phyloP scores from a whole-genome alignment of 495 filamentous ascomycete species.

The Xylaria bambusicola region DNA sequence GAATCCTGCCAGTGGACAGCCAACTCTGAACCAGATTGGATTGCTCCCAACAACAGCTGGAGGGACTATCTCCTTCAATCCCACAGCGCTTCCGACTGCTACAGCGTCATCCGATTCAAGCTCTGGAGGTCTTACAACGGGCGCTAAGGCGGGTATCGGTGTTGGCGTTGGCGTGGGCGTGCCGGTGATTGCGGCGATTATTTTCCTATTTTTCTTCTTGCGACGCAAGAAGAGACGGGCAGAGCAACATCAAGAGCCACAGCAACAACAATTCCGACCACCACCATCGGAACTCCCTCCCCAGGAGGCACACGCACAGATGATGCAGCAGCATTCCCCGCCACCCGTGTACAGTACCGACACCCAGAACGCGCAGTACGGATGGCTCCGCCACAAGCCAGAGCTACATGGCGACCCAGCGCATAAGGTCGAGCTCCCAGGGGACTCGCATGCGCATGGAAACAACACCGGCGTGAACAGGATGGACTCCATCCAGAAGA shows the following conservation, averaged over 20 bases:
- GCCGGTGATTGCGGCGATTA: neutral
- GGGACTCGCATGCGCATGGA: neutral
- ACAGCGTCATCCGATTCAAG: neutral
- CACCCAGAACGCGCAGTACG: slow-evolving; percentile 5
- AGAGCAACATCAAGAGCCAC: neutral
- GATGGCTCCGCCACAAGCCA: slow-evolving; percentile 12
- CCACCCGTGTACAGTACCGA: slow-evolving; percentile 11
- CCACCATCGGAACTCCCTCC: slow-evolving; percentile 6
- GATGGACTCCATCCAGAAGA: slow-evolving; percentile 9
- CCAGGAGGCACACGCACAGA: neutral
- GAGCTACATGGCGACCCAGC: slow-evolving; percentile 14
- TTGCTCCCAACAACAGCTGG: slow-evolving; percentile 10
- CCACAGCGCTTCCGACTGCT: slow-evolving; percentile 9
- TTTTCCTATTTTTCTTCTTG: slow-evolving; percentile 8
- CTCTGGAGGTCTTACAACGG: slow-evolving; percentile 9
- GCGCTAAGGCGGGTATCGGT: slow-evolving; percentile 26
- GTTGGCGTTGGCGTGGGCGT: slow-evolving; percentile 18
- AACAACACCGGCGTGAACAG: neutral
- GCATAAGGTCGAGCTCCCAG: slow-evolving; percentile 7
- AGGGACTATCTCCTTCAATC: slow-evolving; percentile 13
- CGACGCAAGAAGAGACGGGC: slow-evolving; percentile 3
- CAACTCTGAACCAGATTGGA: slow-evolving; percentile 16
- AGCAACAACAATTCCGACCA: neutral
- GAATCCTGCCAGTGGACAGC: slow-evolving; percentile 22
- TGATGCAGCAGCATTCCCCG: slow-evolving; percentile 11